Evolutionary conservation across 257 asterid species (phyloP).

Genomic region (Pogostemon cablin): DNA sequence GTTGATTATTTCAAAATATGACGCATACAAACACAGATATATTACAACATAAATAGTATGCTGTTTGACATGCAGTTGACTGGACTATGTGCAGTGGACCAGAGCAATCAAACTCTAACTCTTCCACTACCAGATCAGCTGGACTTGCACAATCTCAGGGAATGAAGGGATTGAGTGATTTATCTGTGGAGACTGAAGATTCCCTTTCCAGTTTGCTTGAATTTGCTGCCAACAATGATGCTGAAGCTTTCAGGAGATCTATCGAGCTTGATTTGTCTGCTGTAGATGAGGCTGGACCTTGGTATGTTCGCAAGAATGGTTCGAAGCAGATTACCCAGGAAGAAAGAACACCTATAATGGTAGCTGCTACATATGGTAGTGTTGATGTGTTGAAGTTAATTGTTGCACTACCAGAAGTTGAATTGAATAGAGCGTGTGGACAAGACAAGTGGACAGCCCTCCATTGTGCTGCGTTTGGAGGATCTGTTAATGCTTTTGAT

Average conservation of each 20-base stretch:
- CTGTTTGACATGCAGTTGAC: constrained; percentile 50
- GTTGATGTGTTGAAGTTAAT: constrained; percentile 77
- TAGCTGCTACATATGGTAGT: constrained; percentile 87
- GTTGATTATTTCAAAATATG: not conserved
- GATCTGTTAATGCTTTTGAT: constrained; percentile 57
- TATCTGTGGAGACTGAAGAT: constrained; percentile 67
- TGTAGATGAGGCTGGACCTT: constrained; percentile 73
- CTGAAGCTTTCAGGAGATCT: constrained; percentile 65
- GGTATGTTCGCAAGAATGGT: constrained; percentile 79
- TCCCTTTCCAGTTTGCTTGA: constrained; percentile 80
- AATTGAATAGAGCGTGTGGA: constrained; percentile 77
- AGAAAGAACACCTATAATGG: constrained; percentile 88
- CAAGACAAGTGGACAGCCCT: constrained; percentile 84
- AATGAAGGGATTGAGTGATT: constrained; percentile 45
- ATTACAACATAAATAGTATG: constrained; percentile 24
- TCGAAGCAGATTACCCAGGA: constrained; percentile 67
- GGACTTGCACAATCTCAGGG: constrained; percentile 28
- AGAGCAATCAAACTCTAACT: constrained; percentile 43
- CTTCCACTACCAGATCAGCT: constrained; percentile 32
- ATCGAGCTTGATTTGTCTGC: constrained; percentile 73
- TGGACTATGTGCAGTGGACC: constrained; percentile 58
- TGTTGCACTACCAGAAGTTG: constrained; percentile 81
- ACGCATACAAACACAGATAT: not conserved
- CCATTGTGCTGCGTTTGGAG: constrained; percentile 90
- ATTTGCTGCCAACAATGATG: constrained; percentile 79